Percentiles rank a stretch among this genome's conserved stretches.
Evolutionary conservation across 129 eudicot genomes (phyloP).

Genomic region (Lonicera japonica): DNA sequence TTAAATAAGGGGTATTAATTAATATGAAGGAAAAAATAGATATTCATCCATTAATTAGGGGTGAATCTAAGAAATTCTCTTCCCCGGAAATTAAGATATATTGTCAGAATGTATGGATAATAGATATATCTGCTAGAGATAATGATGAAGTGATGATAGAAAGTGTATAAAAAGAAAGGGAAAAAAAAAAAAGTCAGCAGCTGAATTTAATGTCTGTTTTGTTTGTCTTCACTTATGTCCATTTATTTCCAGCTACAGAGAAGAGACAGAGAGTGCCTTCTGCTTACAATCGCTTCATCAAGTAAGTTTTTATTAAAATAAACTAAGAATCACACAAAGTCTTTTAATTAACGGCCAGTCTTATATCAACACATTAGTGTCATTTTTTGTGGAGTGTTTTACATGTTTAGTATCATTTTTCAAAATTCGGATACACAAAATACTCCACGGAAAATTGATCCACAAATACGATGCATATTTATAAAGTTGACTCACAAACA

Average conservation of each 20-base stretch:
- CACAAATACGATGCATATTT: too few species aligned
- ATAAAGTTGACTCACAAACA: too few species aligned
- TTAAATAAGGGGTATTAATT: too few species aligned
- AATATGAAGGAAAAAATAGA: too few species aligned
- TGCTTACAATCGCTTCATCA: conserved; percentile 99
- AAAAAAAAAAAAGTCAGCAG: conserved; percentile 36
- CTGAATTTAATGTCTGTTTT: conserved; percentile 36
- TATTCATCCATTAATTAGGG: too few species aligned
- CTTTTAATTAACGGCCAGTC: too few species aligned
- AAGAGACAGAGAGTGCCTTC: conserved; percentile 99
- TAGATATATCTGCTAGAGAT: conserved; percentile 30
- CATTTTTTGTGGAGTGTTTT: too few species aligned
- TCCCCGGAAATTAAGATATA: conserved; percentile 40
- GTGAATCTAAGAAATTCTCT: conserved; percentile 9
- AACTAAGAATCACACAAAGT: too few species aligned
- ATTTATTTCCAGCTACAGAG: conserved; percentile 78
- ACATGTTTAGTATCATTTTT: too few species aligned
- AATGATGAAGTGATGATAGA: conserved; percentile 78
- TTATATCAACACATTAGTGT: too few species aligned
- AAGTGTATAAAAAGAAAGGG: conserved; percentile 12
- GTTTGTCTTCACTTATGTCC: conserved; percentile 33
- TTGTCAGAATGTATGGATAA: conserved; percentile 19
- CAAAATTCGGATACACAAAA: too few species aligned
- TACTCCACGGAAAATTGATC: too few species aligned
- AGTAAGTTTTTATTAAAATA: conserved; percentile 39